Conservation (phyloP, 2,329 filamentous ascomycete species). For the Neofusicoccum ribis region DNA sequence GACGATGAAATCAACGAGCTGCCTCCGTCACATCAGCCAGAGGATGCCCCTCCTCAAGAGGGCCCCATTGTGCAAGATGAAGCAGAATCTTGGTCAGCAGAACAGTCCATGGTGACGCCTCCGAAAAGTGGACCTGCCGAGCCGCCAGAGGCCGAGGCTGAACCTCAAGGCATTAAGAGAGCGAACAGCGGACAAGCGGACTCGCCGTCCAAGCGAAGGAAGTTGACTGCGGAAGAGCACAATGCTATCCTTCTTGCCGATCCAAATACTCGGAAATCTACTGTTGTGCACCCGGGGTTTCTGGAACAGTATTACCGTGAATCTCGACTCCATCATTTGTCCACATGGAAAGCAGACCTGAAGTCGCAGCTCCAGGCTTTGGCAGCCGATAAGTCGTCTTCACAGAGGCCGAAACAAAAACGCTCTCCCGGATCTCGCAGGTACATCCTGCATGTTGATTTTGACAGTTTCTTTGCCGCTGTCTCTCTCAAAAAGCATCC, state of each 20-base stretch:
- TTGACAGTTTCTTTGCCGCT: conserved; percentile 97
- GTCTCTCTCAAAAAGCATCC: conserved; percentile 81
- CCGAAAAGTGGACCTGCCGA: conserved; percentile 32
- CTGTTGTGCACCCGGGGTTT: conserved; percentile 89
- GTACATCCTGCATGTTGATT: conserved; percentile 94
- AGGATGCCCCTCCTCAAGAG: conserved; percentile 16
- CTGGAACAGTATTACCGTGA: conserved; percentile 93
- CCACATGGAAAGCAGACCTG: conserved; percentile 92
- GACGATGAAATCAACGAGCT: conserved; percentile 32
- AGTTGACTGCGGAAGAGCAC: conserved; percentile 85
- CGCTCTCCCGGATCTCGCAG: conserved; percentile 64
- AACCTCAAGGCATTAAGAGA: background rate
- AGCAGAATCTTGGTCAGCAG: conserved; percentile 20
- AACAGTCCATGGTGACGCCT: conserved; percentile 26
- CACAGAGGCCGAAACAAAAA: conserved; percentile 53
- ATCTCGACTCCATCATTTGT: conserved; percentile 90
- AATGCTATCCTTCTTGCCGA: conserved; percentile 83
- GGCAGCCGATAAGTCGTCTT: conserved; percentile 66
- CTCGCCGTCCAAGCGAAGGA: conserved; percentile 35
- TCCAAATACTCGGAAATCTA: conserved; percentile 82
- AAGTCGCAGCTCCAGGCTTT: conserved; percentile 85
- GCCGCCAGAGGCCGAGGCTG: background rate
- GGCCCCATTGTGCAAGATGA: background rate
- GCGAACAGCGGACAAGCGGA: background rate
- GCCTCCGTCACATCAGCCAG: conserved; percentile 35